These are phyloP conservation scores for Prinsepia uniflora DNA, from an alignment of 306 rosid species.

Conservation along the genomic window DNA sequence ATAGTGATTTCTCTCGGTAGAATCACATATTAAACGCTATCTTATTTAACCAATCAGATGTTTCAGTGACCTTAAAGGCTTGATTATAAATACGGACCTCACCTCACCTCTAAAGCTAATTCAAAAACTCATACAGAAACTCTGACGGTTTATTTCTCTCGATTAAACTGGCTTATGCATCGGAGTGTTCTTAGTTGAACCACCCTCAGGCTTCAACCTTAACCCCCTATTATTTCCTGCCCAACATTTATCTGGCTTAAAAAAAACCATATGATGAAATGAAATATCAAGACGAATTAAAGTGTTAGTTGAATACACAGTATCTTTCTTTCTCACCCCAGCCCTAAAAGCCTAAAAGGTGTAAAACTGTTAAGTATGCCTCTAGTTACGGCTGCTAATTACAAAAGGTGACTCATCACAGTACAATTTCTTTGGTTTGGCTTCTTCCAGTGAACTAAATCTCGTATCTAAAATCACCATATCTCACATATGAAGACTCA, in stretches of 20 bases:
- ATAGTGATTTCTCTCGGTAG: too few relatives aligned
- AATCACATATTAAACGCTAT: too few relatives aligned
- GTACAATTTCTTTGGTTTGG: neutral
- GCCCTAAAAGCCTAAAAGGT: neutral
- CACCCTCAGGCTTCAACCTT: too few relatives aligned
- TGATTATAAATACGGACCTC: too few relatives aligned
- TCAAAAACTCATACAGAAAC: too few relatives aligned
- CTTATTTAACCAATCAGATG: too few relatives aligned
- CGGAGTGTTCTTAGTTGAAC: too few relatives aligned
- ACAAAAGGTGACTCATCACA: neutral
- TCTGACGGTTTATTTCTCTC: too few relatives aligned
- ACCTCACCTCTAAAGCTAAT: too few relatives aligned
- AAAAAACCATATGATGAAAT: slow-evolving; percentile 23
- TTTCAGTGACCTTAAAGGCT: too few relatives aligned
- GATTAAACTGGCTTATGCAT: too few relatives aligned
- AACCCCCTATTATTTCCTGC: too few relatives aligned
- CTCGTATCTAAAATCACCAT: neutral
- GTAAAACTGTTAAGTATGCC: neutral
- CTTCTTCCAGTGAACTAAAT: neutral
- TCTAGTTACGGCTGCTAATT: neutral
- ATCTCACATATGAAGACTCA: neutral
- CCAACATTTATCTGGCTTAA: slow-evolving; percentile 93
- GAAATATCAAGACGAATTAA: neutral
- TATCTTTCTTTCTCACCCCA: neutral
- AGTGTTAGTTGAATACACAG: slow-evolving; percentile 7